These are phyloP conservation scores for Penicillium hesseltinei DNA, from an alignment of 2,329 filamentous ascomycete species.

Conservation along the genomic window DNA sequence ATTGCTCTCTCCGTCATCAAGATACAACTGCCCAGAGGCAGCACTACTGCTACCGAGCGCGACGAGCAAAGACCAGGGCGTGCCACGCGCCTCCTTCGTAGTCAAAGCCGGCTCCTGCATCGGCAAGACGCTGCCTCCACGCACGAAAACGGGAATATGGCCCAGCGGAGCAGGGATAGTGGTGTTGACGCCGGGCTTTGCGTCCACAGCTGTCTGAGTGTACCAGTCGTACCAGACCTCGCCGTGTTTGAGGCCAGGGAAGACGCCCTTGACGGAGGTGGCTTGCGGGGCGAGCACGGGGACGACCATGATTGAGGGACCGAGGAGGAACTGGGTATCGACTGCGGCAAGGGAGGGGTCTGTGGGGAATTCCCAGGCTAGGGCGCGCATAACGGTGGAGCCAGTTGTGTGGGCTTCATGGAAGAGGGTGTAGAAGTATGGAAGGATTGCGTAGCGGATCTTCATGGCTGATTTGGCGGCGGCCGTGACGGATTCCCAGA, in stretches of 20 bases:
- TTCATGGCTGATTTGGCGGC: constrained; percentile 66
- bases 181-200: constrained; percentile 54
- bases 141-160: constrained; percentile 70
- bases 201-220: constrained; percentile 57
- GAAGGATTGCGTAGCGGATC: constrained; percentile 68
- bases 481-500: constrained; percentile 64
- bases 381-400: constrained; percentile 68
- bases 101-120: constrained; percentile 68
- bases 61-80: constrained; percentile 65
- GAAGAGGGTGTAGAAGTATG: constrained; percentile 75
- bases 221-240: constrained; percentile 80
- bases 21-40: constrained; percentile 63
- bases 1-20: constrained; percentile 73
- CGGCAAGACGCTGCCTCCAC: constrained; percentile 66
- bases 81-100: constrained; percentile 60
- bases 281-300: constrained; percentile 64
- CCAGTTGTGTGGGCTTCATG: constrained; percentile 64
- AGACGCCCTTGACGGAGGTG: constrained; percentile 64
- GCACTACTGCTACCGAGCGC: constrained; percentile 56
- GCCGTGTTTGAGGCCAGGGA: constrained; percentile 62
- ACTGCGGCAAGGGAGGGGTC: constrained; percentile 66
- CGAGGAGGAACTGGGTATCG: constrained; percentile 71
- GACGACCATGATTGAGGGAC: constrained; percentile 62
- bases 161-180: constrained; percentile 61
- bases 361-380: constrained; percentile 72